Evolutionary conservation across 129 eudicot species (phyloP), one percentile per base, ranked within the genome.

Genomic region (Kitagawia praeruptora): DNA sequence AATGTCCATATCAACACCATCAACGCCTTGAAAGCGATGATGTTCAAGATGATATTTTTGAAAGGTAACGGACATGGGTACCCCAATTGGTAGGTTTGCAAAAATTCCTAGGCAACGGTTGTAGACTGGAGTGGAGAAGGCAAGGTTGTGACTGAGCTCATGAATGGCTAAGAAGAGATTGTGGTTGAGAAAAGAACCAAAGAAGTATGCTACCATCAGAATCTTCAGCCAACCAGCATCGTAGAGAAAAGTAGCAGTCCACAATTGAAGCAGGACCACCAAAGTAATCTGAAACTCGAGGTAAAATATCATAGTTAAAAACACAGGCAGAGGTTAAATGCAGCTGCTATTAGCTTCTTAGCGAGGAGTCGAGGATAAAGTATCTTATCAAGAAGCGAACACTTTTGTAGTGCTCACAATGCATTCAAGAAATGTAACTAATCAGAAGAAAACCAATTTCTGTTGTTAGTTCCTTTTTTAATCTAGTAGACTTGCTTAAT

Each of bases 41-140:
- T 93, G 98, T 85, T 92, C 98, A 40, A 93, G 91, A 76, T 93
- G 93, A 56, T 93, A 90, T 75, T 93, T 90, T 79, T 90, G 98
- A 88, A 93, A 93, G 75, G 98, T 93, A 70, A 93, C 84, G 1
- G 98, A 90, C 92, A 93, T 90, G 8, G 98, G 96, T 28, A 90
- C 92, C 11, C 97, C 93, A 3, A 92, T 87, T 47, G 97, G 97
- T 46, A 92, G 96, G 87, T 92, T 92, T 47, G 97, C 97, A 6
- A 90, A 92, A 56, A 92, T 92, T 42, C 97, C 97, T 2, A 92
- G 93, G 82, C 91, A 92, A 6, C 93, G 91, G 73, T 92, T 92
- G 89, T 88, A 85, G 76, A 82, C 72, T 5, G 97, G 97, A 54
- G 84, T 92, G 49, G 91, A 85, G 87, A 92, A 92, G 79, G 97